A percentile compares a stretch with the other conserved stretches of the same genome.
phyloP scores from a whole-genome alignment of 2,329 filamentous ascomycete genomes.

The Aspergillus ochraceoroseus region DNA sequence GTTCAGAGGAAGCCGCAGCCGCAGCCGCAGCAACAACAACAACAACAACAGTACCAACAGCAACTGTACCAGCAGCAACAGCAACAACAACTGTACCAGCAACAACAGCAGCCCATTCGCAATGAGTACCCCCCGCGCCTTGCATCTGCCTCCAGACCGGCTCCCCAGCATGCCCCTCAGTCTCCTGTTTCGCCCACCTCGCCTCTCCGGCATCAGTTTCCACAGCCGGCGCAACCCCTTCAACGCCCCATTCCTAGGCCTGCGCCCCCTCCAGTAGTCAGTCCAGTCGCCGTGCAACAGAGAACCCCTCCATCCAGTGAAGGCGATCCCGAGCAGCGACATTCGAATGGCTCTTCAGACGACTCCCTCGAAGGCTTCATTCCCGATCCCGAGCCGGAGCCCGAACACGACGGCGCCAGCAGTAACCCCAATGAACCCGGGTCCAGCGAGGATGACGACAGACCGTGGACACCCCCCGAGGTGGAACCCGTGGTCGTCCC shows the following conservation, averaged over 20 bases:
- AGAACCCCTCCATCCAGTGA: slow-evolving; percentile 16
- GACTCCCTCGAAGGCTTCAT: slow-evolving; percentile 33
- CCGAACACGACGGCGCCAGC: slow-evolving; percentile 14
- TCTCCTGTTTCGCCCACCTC: too few relatives aligned
- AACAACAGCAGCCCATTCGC: neutral
- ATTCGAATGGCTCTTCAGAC: slow-evolving; percentile 16
- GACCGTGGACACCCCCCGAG: slow-evolving; percentile 30
- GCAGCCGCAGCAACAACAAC: too few relatives aligned
- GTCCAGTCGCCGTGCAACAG: slow-evolving; percentile 6
- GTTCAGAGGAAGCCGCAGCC: neutral
- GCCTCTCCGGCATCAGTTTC: too few relatives aligned
- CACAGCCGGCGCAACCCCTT: too few relatives aligned
- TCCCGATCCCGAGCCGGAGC: slow-evolving; percentile 33
- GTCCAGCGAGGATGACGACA: slow-evolving; percentile 20
- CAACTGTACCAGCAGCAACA: neutral
- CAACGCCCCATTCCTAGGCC: too few relatives aligned
- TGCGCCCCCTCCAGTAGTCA: neutral
- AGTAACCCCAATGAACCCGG: slow-evolving; percentile 19
- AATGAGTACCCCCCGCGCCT: too few relatives aligned
- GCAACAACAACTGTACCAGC: slow-evolving; percentile 1
- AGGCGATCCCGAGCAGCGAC: slow-evolving; percentile 12
- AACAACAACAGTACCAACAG: slow-evolving; percentile 2
- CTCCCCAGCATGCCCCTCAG: too few relatives aligned
- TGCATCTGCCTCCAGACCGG: too few relatives aligned
- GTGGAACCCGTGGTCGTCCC: slow-evolving; percentile 33